These are phyloP conservation scores for Citrus inodora DNA, from an alignment of 345 rosid species.

Conservation along the genomic window DNA sequence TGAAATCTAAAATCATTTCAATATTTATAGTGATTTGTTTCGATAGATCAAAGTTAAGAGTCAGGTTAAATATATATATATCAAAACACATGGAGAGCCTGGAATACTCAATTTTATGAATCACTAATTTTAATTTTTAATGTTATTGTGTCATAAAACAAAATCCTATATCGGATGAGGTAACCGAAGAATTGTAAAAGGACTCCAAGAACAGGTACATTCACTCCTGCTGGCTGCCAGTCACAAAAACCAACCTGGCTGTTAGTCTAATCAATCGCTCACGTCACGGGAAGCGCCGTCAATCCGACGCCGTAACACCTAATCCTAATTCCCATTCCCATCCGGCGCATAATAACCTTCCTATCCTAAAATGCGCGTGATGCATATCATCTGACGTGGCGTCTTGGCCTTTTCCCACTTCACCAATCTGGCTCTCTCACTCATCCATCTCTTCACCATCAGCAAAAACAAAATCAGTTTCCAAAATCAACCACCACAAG, in stretches of 20 bases:
- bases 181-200: not conserved
- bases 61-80: no score
- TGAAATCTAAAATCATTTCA: no score
- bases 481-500: not conserved
- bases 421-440: not conserved
- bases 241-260: not conserved
- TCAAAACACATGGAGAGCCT: no score
- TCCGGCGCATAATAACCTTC: not conserved
- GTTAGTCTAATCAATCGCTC: not conserved
- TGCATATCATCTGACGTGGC: conserved; percentile 26
- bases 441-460: not conserved
- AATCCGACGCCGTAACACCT: conserved; percentile 3
- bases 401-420: not conserved
- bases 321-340: not conserved
- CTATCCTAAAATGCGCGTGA: conserved; percentile 16
- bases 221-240: not conserved
- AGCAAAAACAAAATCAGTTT: not conserved
- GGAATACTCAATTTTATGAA: no score
- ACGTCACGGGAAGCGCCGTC: not conserved
- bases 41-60: no score
- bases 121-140: no score
- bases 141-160: no score
- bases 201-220: no score
- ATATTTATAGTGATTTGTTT: no score
- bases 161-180: no score